A percentile compares a stretch with the other conserved stretches of the same genome.
phyloP scores from a whole-genome alignment of 257 asterid species.

The Solanum ossicruentum region DNA sequence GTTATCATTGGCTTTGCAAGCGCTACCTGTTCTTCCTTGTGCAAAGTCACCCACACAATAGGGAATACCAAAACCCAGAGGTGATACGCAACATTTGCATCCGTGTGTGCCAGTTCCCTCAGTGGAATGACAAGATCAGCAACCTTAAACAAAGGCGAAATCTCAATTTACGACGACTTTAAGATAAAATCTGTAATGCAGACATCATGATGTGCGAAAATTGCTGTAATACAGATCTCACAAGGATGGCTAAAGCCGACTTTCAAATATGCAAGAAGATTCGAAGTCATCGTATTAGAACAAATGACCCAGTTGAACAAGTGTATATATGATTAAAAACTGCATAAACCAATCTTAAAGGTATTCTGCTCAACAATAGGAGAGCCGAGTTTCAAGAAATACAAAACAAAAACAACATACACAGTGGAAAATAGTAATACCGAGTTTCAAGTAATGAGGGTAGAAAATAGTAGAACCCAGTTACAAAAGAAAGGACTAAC shows the following conservation, averaged over 20 bases:
- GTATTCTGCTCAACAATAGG: not conserved
- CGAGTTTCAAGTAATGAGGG: not conserved
- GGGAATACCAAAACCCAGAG: constrained; percentile 98
- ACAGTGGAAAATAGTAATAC: too few species aligned
- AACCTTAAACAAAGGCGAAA: constrained; percentile 35
- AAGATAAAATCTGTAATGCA: not conserved
- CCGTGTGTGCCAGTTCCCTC: constrained; percentile 90
- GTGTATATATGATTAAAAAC: not conserved
- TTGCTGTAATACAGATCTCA: not conserved
- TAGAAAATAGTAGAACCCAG: not conserved
- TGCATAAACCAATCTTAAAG: not conserved
- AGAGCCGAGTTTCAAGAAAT: not conserved
- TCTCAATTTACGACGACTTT: not conserved
- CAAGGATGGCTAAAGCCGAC: not conserved
- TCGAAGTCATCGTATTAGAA: not conserved
- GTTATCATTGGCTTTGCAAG: constrained; percentile 97
- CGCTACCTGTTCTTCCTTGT: constrained; percentile 88
- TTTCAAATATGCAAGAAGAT: not conserved
- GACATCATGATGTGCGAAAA: not conserved
- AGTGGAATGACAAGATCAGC: constrained; percentile 88
- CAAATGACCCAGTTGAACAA: not conserved
- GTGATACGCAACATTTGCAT: constrained; percentile 91
- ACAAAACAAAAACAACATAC: too few species aligned
- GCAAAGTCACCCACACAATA: constrained; percentile 98
- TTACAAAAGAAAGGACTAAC: not conserved